Conservation (phyloP, 2,329 filamentous ascomycete genomes). For the Neoarthrinium moseri region DNA sequence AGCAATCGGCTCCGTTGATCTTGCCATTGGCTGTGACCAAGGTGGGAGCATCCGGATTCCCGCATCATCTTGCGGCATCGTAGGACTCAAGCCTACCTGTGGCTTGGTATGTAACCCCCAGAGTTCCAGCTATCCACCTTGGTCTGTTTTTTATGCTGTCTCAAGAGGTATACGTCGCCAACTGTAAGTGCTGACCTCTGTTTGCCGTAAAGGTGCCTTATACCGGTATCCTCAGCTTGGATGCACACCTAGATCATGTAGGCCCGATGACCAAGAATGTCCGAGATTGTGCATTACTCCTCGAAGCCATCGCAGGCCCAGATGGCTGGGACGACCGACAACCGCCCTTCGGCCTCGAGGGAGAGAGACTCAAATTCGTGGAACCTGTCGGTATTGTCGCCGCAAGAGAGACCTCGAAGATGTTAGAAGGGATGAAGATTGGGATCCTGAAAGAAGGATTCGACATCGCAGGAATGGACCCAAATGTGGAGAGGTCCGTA, state of each 20-base stretch:
- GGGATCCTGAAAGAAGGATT: conserved; percentile 29
- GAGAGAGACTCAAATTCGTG: conserved; percentile 16
- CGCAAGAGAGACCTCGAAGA: conserved; percentile 6
- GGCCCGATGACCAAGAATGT: conserved; percentile 29
- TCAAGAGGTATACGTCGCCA: too few relatives aligned
- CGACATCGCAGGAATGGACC: conserved; percentile 20
- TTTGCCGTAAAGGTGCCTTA: too few relatives aligned
- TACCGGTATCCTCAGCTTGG: conserved; percentile 28
- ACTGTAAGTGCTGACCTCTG: too few relatives aligned
- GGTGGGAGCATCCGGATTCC: conserved; percentile 33
- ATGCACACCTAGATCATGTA: conserved; percentile 28
- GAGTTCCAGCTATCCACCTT: too few relatives aligned
- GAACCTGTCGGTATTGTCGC: conserved; percentile 8
- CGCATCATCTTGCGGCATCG: conserved; percentile 26
- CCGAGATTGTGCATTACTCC: conserved; percentile 27
- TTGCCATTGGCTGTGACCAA: conserved; percentile 33
- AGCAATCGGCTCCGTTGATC: conserved; percentile 27
- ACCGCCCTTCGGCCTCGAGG: conserved; percentile 12
- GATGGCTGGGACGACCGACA: conserved; percentile 33
- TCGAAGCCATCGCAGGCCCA: conserved; percentile 29
- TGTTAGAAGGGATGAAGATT: conserved; percentile 22
- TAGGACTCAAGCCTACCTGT: conserved; percentile 31
- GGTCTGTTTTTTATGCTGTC: too few relatives aligned
- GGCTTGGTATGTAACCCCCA: too few relatives aligned
- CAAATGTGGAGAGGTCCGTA: conserved; percentile 21